Base-by-base conservation (phyloP, 2,329 filamentous ascomycete species). In the Sporothrix humicola region DNA sequence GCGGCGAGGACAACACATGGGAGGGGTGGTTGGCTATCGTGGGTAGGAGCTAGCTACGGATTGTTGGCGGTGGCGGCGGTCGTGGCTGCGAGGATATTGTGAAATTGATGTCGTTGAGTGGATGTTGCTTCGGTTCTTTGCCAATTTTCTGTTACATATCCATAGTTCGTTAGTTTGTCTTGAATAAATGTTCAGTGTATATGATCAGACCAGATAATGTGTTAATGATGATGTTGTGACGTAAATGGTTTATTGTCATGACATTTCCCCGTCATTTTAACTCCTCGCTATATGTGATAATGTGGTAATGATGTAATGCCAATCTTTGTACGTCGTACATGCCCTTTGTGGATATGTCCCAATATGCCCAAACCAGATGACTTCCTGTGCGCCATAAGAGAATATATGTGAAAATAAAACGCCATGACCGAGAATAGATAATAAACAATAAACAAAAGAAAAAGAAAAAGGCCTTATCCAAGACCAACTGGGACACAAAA, bases 211-310 rank as follows among this genome's bases (percentile, higher is more conserved):
- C 4, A 37, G 31, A 37, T 37, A 7, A 37, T 37, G 31, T 37
- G 31, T 37, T 3, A 26, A 26, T 26, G 23, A 26, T 37, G 31
- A 37, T 37, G 7, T 37, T 37, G 31, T 37, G 7, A 6, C 31
- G 31, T 37, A 37, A 37, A 37, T 37, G 31, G 5, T 48, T 17
- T 26, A 66, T 17, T 48, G 10, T 23, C 37, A 63, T 65, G 23
- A 15, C 4, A 66, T 7, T 15, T 3, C 1, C 12, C 20, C 42
- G 17, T 48, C 5, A 17, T 37, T 31, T 26, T 17, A 66, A 66
- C 61, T 66, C 61, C 61, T 66, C 61, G 61, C 61, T 66, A 17
- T 66, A 48, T 66, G 61, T 66, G 13, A 17, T 42, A 23, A 48
- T 44, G 37, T 48, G 23, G 61, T 66, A 48, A 7, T 17, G 5